Base-by-base conservation (phyloP, 768 basidiomycete genomes). In the Calocera viscosa region DNA sequence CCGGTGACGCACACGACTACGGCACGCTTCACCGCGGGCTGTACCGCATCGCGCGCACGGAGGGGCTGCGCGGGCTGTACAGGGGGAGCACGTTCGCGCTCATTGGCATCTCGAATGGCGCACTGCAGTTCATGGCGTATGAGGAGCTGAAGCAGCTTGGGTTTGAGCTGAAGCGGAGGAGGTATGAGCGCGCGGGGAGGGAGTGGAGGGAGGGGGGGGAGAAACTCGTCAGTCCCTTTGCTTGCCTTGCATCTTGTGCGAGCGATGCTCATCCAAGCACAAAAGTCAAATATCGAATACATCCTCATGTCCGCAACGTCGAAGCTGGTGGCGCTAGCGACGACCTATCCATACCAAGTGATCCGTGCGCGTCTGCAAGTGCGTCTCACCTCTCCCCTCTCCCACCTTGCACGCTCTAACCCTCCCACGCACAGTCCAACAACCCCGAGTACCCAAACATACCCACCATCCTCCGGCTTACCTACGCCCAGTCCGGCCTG, bases 321-420 rank as follows among this genome's bases (percentile, higher is more conserved):
- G 70, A 98, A 98, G 76, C 77, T 96, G 3, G 82, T 83, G 24
- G 92, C 96, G 0, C 83, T 98, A 43, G 77, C 84, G 3, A 70
- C 86, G 24, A 99, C 96, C 35, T 99, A 99, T 75, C 96, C 96
- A 8, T 98, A 98, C 75, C 96, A 99, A 78, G 96, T 99, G 49
- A 82, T 99, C 43, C 85, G 95, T 65, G 94, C 95, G 1, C 84
- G 94, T 64, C 84, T 98, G 74, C 95, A 98, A 77, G 94, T 92
- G 67, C 35, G 82, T 74, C 17, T 22, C 1, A 68, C 33, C 66
- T 33, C 49, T 41, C 39, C 39, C 41, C 49, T 11, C 67, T 34
- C 65, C 39, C 28, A 47, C 33, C 60, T 64, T 41, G 49, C 22
- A n/a, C 66, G 53, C 17, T 0, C 11, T 39, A 19, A 53, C 8